phyloP scores from a whole-genome alignment of 2,329 filamentous ascomycete species.

The Neonectria punicea region DNA sequence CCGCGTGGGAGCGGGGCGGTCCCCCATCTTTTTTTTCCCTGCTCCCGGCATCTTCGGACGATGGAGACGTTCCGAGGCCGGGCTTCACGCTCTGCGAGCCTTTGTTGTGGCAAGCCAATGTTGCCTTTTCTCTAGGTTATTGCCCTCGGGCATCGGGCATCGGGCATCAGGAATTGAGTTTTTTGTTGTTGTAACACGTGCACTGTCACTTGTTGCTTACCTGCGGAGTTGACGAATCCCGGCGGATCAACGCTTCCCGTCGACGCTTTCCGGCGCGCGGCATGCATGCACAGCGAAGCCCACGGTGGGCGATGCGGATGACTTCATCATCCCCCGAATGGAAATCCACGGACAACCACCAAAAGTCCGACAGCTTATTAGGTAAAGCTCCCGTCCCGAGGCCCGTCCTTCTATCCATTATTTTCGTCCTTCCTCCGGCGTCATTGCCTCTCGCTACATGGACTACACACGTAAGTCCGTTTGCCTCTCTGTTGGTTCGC shows the following conservation, averaged over 20 bases:
- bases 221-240: background rate
- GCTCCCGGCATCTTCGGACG: slow-evolving; percentile 34
- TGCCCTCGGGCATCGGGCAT: background rate
- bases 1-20: slow-evolving; percentile 33
- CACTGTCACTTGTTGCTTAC: background rate
- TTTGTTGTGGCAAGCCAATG: background rate
- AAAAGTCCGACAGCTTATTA: background rate
- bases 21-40: background rate
- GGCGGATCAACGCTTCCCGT: background rate
- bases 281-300: background rate
- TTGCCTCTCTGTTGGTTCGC: background rate
- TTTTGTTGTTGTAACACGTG: background rate
- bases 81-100: background rate
- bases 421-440: background rate
- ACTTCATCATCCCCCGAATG: background rate
- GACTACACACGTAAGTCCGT: background rate
- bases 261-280: background rate
- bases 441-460: background rate
- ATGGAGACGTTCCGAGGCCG: slow-evolving; percentile 31
- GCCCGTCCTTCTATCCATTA: background rate
- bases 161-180: background rate
- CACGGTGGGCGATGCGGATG: background rate
- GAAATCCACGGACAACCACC: background rate
- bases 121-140: background rate
- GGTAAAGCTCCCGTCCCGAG: background rate